A percentile compares a stretch with the other conserved stretches of the same genome.
These are phyloP conservation scores for Irpex rosettiformis DNA, from an alignment of 1,284 basidiomycete species.

Conservation along the genomic window DNA sequence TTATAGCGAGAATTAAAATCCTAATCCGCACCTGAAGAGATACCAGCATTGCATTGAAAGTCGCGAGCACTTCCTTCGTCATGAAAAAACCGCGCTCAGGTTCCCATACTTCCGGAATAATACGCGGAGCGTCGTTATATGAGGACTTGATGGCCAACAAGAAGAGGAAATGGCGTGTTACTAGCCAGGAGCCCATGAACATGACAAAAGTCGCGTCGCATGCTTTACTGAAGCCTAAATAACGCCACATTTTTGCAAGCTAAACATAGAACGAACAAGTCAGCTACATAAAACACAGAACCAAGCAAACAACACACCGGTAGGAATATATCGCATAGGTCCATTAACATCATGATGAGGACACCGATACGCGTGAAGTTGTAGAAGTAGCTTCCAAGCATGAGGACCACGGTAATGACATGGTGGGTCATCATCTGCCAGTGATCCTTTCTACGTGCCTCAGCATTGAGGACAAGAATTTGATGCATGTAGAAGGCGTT, in stretches of 20 bases:
- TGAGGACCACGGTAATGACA: constrained; percentile 82
- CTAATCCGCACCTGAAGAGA: constrained; percentile 52
- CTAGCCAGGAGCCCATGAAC: constrained; percentile 88
- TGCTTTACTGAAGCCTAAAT: constrained; percentile 63
- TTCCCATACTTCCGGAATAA: constrained; percentile 57
- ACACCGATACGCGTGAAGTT: constrained; percentile 89
- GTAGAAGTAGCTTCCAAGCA: constrained; percentile 75
- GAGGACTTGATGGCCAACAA: constrained; percentile 63
- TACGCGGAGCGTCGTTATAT: constrained; percentile 44
- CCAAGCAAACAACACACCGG: constrained; percentile 55
- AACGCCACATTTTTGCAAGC: constrained; percentile 93
- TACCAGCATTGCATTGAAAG: constrained; percentile 57
- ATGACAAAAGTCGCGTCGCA: constrained; percentile 79
- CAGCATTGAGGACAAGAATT: constrained; percentile 89
- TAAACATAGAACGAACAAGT: constrained; percentile 27
- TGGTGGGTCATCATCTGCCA: constrained; percentile 97
- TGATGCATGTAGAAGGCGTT: constrained; percentile 95
- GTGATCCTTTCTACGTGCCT: constrained; percentile 90
- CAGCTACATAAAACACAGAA: constrained; percentile 9
- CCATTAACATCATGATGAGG: constrained; percentile 89
- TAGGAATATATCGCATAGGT: constrained; percentile 88
- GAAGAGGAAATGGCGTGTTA: constrained; percentile 84
- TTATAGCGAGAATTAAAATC: background rate
- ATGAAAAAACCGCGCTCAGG: constrained; percentile 58
- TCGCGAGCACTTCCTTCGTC: constrained; percentile 39